These are phyloP conservation scores for Cryptococcus sp. DNA, from an alignment of 1,284 basidiomycete species.

Conservation along the genomic window DNA sequence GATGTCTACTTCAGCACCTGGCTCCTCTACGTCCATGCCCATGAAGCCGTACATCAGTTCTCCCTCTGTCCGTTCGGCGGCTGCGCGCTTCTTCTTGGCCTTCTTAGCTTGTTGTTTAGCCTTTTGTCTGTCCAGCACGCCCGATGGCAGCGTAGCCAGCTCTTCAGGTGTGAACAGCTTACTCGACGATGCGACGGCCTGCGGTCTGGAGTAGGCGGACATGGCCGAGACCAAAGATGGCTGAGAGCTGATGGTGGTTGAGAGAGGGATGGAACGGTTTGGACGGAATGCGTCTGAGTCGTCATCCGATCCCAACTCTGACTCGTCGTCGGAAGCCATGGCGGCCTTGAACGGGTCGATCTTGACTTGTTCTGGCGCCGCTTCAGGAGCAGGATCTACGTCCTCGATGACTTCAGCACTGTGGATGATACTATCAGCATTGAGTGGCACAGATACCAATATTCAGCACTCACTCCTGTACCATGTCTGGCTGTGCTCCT, in stretches of 20 bases:
- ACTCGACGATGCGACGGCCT: conserved; percentile 5
- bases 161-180: conserved; percentile 50
- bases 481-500: conserved; percentile 26
- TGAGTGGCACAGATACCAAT: too few species aligned
- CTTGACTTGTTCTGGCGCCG: neutral
- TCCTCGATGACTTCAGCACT: too few species aligned
- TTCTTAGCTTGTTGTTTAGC: conserved; percentile 49
- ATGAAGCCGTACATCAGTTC: conserved; percentile 46
- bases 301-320: conserved; percentile 16
- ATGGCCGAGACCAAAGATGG: conserved; percentile 1
- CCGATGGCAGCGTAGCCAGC: conserved; percentile 37
- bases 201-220: neutral
- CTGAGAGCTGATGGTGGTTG: neutral
- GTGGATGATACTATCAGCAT: too few species aligned
- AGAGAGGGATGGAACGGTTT: conserved; percentile 1
- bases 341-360: neutral
- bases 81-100: conserved; percentile 45
- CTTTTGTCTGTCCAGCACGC: conserved; percentile 39
- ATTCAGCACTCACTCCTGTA: conserved; percentile 26
- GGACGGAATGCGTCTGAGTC: conserved; percentile 13
- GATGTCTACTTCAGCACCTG: conserved; percentile 12
- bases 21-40: conserved; percentile 44
- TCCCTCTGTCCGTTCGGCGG: conserved; percentile 42
- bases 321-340: conserved; percentile 8
- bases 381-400: neutral